Base-by-base conservation (phyloP, 805 yeast genomes). In the Saitoella complicata region DNA sequence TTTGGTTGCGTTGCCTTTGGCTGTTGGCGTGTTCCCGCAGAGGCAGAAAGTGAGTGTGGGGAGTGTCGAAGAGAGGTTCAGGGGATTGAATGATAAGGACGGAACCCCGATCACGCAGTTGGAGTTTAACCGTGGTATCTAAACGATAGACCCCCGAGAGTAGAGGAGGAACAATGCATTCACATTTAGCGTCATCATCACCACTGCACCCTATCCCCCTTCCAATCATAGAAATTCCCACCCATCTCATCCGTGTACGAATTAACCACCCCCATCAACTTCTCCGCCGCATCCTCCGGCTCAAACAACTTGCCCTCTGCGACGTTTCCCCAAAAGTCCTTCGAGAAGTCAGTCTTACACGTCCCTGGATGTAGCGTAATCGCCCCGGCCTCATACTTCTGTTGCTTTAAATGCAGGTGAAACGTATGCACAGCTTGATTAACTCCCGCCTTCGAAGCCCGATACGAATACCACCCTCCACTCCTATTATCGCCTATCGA, bases 1-100 rank as follows among this genome's bases (percentile, higher is more conserved):
- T 5, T 79, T 91, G 55, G 76, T 74, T 21, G 96, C 79, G 0
- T 70, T 91, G 51, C 99, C 99, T 30, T 84, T 91, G 66, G 97
- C 97, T 0, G 68, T 91, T 58, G 98, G 87, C 1, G 81, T 86
- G 1, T 91, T 91, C 75, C 98, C 99, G 8, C 96, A 87, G 62
- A 75, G 80, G 59, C 77, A 85, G 55, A 65, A 62, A 13, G 69
- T 88, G 45, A 59, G 68, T 29, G 80, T 78, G 6, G 49, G 61
- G 12, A 66, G 69, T 38, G 66, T 91, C 45, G 98, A 91, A 62
- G 61, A 68, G 1, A 64, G 75, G 46, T 75, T 88, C 60, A 70
- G 66, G 11, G 70, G 67, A 36, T 67, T 80, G 56, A 77, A 72
- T 57, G 80, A 79, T 54, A 66, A 66, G 42, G 58, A 75, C 9